phyloP scores from a whole-genome alignment of 768 basidiomycete species.

The Clitopilus hobsonii region DNA sequence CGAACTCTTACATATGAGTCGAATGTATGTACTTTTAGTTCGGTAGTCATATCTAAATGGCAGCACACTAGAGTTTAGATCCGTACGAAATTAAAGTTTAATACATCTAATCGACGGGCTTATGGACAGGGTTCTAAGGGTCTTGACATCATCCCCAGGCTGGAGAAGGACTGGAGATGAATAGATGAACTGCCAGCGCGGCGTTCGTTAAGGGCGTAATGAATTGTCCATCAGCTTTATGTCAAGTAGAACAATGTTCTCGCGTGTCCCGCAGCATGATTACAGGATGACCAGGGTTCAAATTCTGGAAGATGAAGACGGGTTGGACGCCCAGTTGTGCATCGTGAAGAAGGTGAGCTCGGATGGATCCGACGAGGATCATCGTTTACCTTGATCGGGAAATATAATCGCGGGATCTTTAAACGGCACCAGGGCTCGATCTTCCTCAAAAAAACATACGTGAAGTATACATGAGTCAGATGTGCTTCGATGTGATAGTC shows the following conservation, averaged over 20 bases:
- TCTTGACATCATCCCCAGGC: background rate
- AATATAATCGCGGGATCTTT: background rate
- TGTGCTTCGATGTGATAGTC: background rate
- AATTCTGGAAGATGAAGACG: background rate
- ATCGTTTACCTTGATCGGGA: background rate
- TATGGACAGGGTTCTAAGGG: background rate
- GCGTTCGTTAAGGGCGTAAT: no score
- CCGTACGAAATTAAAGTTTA: background rate
- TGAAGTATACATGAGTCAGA: no score
- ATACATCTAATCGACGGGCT: background rate
- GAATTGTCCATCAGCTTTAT: background rate
- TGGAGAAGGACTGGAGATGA: background rate
- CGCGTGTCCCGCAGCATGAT: background rate
- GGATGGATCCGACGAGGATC: background rate
- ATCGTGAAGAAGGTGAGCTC: background rate
- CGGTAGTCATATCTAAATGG: background rate
- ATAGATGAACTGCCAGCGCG: no score
- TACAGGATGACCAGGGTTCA: background rate
- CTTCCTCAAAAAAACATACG: background rate
- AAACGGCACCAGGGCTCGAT: background rate
- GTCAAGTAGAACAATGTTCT: background rate
- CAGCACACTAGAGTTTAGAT: background rate
- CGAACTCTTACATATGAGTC: background rate
- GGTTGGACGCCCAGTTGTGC: background rate
- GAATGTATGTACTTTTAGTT: background rate